Conservation (phyloP, 768 basidiomycete genomes). For the Tricholoma flavovirens region DNA sequence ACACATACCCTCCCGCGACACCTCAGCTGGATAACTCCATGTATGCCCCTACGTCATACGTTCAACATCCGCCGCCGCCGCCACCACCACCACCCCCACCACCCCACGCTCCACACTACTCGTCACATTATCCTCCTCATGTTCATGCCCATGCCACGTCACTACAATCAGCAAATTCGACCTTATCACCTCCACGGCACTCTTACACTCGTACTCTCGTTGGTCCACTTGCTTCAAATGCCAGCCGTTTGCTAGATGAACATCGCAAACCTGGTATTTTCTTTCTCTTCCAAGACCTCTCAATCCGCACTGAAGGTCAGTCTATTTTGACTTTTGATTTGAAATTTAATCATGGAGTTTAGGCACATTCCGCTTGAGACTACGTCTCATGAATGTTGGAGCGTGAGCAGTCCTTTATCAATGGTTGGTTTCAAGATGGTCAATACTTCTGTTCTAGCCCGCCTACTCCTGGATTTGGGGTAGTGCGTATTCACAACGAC, state of each 20-base stretch:
- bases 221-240: slow-evolving; percentile 83
- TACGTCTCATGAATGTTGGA: slow-evolving; percentile 87
- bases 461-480: slow-evolving; percentile 68
- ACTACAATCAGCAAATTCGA: slow-evolving; percentile 12
- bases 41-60: slow-evolving; percentile 21
- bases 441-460: slow-evolving; percentile 37
- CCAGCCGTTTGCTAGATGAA: slow-evolving; percentile 78
- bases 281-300: slow-evolving; percentile 93
- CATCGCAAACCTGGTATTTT: slow-evolving; percentile 84
- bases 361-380: slow-evolving; percentile 82
- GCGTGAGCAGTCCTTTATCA: slow-evolving; percentile 55
- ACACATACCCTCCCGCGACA: slow-evolving; percentile 25
- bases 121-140: slow-evolving; percentile 14
- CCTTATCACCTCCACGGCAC: slow-evolving; percentile 48
- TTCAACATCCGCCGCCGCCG: slow-evolving; percentile 22
- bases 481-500: slow-evolving; percentile 58
- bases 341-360: slow-evolving; percentile 8
- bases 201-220: slow-evolving; percentile 85
- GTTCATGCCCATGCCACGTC: slow-evolving; percentile 10
- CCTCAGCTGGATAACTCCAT: slow-evolving; percentile 22
- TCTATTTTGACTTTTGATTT: slow-evolving; percentile 7
- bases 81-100: slow-evolving; percentile 22
- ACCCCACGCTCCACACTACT: slow-evolving; percentile 20
- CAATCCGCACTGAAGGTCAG: slow-evolving; percentile 86
- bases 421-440: background rate